Conservation (phyloP, 1,284 basidiomycete species). For the Apiotrichum gamsii region DNA sequence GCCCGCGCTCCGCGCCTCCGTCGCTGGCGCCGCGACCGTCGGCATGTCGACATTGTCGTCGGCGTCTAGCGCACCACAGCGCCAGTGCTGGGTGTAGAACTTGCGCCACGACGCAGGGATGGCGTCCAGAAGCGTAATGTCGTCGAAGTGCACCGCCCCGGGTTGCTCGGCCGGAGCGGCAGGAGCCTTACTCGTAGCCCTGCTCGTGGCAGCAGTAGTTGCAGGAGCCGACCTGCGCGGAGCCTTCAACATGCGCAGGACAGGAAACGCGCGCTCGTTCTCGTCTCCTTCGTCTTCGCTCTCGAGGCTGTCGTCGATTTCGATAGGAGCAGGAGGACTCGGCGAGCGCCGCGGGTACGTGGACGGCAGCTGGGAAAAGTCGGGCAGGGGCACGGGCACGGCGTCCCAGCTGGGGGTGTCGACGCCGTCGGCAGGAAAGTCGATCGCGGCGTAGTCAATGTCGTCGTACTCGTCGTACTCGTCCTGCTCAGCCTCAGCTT, state of each 20-base stretch:
- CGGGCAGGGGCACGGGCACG: no score
- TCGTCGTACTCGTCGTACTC: conserved; percentile 8
- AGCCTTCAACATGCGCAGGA: no score
- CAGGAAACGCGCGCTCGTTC: no score
- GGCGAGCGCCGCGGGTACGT: conserved; percentile 1
- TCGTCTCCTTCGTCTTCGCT: no score
- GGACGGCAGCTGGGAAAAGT: conserved; percentile 8
- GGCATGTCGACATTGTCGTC: not conserved
- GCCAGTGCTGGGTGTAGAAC: conserved; percentile 37
- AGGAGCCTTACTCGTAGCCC: no score
- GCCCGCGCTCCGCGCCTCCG: not conserved
- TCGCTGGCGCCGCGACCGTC: conserved; percentile 1
- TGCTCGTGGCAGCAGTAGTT: no score
- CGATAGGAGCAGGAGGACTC: not conserved
- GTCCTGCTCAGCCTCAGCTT: not conserved
- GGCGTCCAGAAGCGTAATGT: conserved; percentile 19
- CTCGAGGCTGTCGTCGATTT: not conserved
- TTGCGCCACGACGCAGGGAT: conserved; percentile 18
- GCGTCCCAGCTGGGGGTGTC: no score
- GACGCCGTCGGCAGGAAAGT: not conserved
- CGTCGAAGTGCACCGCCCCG: conserved; percentile 3
- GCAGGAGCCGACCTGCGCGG: no score
- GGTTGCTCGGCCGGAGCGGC: no score
- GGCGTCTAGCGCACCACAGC: conserved; percentile 24
- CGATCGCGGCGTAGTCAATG: not conserved